Percentiles rank a stretch among this genome's conserved stretches.
These are phyloP conservation scores for Neonectria sp. DNA, from an alignment of 2,329 filamentous ascomycete species.

Conservation along the genomic window DNA sequence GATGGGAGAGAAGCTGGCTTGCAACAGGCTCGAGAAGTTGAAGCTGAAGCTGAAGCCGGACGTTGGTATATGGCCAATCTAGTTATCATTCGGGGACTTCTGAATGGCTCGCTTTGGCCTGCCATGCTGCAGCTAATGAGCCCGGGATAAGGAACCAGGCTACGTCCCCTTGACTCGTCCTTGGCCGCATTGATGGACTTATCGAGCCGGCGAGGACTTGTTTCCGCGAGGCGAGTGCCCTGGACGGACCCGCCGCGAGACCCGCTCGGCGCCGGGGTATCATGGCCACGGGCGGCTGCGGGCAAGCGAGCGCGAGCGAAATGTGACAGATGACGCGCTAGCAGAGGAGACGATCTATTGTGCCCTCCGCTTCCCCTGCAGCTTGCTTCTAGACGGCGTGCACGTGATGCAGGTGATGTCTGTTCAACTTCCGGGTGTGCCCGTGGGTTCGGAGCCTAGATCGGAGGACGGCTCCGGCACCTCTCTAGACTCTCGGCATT, in stretches of 20 bases:
- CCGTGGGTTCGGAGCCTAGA: neutral
- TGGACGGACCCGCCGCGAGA: neutral
- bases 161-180: no score
- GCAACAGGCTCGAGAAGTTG: neutral
- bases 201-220: neutral
- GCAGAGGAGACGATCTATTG: neutral
- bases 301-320: neutral
- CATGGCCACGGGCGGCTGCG: neutral
- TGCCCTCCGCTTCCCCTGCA: neutral
- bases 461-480: neutral
- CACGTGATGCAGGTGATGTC: neutral
- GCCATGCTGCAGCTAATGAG: conserved; percentile 1
- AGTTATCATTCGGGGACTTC: neutral
- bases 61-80: conserved; percentile 5
- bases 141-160: neutral
- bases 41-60: neutral
- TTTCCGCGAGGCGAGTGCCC: neutral
- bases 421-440: neutral
- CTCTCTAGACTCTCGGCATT: neutral
- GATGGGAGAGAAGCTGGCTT: neutral
- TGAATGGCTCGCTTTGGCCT: conserved; percentile 13
- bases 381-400: neutral
- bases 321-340: conserved; percentile 6
- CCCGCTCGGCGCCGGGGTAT: neutral
- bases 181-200: no score